These are phyloP conservation scores for Rubroboletus satanas DNA, from an alignment of 768 basidiomycete species.

Conservation along the genomic window DNA sequence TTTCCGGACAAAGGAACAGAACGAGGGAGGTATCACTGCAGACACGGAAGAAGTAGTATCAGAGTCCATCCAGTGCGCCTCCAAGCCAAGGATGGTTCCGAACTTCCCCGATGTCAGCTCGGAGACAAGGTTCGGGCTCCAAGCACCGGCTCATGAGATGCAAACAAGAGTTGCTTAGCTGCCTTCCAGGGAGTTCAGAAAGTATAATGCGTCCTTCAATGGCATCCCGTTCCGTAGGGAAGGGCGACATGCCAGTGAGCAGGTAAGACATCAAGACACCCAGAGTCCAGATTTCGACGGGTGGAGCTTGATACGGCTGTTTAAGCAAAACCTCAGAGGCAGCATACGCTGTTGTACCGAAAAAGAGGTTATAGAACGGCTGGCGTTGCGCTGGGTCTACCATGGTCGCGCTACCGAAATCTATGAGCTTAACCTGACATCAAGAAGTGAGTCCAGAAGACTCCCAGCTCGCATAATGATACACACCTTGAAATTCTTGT, in stretches of 20 bases:
- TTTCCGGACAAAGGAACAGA: constrained; percentile 1
- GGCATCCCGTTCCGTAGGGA: constrained; percentile 83
- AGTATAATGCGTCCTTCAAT: constrained; percentile 60
- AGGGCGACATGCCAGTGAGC: constrained; percentile 89
- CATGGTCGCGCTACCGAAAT: constrained; percentile 88
- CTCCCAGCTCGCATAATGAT: not conserved
- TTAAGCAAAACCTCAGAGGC: constrained; percentile 91
- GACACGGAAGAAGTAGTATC: constrained; percentile 1
- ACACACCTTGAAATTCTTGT: constrained; percentile 61
- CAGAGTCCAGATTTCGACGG: constrained; percentile 95
- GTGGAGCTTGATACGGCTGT: constrained; percentile 85
- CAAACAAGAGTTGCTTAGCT: constrained; percentile 47
- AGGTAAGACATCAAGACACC: constrained; percentile 94
- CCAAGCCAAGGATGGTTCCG: constrained; percentile 80
- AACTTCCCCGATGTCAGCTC: constrained; percentile 81
- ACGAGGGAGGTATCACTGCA: constrained; percentile 8
- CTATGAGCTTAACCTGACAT: constrained; percentile 84
- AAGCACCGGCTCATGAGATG: constrained; percentile 74
- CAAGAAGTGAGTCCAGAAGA: constrained; percentile 11
- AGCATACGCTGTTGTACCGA: constrained; percentile 93
- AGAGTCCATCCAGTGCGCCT: constrained; percentile 20
- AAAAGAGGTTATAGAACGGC: constrained; percentile 75
- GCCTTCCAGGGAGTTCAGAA: constrained; percentile 35
- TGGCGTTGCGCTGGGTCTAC: constrained; percentile 59
- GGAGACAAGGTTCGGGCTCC: constrained; percentile 73